These are phyloP conservation scores for Rhododendron mucronatum DNA, from an alignment of 148 eudicot genomes.

Conservation along the genomic window DNA sequence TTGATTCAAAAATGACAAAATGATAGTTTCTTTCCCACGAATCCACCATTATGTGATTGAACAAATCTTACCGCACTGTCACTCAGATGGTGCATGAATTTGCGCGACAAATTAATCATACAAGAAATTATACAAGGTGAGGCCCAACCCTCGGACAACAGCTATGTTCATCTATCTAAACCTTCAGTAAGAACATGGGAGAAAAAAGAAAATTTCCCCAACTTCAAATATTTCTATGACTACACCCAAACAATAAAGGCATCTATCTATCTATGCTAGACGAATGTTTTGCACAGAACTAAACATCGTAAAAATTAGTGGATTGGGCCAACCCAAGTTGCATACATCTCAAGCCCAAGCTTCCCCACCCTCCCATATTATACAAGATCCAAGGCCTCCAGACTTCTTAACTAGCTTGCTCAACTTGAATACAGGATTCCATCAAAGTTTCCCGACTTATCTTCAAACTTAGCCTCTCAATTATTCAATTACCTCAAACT, in stretches of 20 bases:
- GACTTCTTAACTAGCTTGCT: conserved; percentile 50
- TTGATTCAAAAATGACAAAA: not conserved
- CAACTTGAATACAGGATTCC: conserved; percentile 70
- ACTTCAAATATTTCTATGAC: not conserved
- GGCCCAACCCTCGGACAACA: not conserved
- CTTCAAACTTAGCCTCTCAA: conserved; percentile 45
- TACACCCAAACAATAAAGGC: conserved; percentile 1
- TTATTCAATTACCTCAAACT: conserved; percentile 41
- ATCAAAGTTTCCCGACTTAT: conserved; percentile 55
- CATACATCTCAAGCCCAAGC: conserved; percentile 11
- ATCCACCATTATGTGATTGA: not conserved
- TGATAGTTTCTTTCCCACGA: not conserved
- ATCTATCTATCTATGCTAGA: not conserved
- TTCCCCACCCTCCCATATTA: conserved; percentile 16
- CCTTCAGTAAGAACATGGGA: not conserved
- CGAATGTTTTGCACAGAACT: not conserved
- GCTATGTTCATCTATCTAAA: not conserved
- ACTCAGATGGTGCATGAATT: not conserved
- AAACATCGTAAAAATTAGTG: not conserved
- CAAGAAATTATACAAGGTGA: not conserved
- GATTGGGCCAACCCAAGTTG: conserved; percentile 2
- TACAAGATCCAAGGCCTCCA: conserved; percentile 39
- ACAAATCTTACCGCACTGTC: not conserved
- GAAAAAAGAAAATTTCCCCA: not conserved
- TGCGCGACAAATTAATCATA: not conserved